phyloP scores from a whole-genome alignment of 2,329 filamentous ascomycete species.

The Ophiostoma populinum region DNA sequence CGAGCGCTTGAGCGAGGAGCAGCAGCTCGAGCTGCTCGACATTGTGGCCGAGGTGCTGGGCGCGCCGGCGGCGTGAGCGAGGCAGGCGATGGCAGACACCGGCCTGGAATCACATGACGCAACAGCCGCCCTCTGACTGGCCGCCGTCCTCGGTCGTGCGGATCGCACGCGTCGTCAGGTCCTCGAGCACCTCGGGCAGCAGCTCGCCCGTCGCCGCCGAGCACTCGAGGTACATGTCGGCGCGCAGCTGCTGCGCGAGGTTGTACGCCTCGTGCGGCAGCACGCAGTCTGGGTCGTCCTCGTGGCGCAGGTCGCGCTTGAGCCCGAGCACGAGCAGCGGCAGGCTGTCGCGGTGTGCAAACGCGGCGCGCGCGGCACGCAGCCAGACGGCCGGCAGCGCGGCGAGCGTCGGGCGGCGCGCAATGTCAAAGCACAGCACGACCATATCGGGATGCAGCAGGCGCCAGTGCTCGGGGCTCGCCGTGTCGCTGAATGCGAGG shows the following conservation, averaged over 20 bases:
- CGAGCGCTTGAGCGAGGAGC: constrained; percentile 38
- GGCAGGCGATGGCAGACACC: constrained; percentile 18
- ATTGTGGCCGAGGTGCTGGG: constrained; percentile 42
- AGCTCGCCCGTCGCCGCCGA: constrained; percentile 43
- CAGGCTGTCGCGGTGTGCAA: constrained; percentile 28
- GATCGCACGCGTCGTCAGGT: constrained; percentile 39
- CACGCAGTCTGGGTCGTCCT: constrained; percentile 40
- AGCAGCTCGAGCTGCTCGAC: constrained; percentile 39
- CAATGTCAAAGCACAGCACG: constrained; percentile 45
- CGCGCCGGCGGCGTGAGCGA: constrained; percentile 24
- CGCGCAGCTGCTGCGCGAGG: constrained; percentile 38
- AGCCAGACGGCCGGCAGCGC: constrained; percentile 44
- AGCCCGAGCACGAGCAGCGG: constrained; percentile 41
- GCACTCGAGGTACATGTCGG: constrained; percentile 47
- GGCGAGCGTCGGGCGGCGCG: constrained; percentile 37
- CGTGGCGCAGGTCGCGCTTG: constrained; percentile 41
- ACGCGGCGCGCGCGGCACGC: constrained; percentile 32
- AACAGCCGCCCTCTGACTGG: constrained; percentile 38
- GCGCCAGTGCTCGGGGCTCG: constrained; percentile 39
- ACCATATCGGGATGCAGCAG: constrained; percentile 40
- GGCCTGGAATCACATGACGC: constrained; percentile 24
- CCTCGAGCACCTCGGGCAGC: constrained; percentile 38
- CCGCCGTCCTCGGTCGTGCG: constrained; percentile 28
- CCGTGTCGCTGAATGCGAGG: constrained; percentile 43
- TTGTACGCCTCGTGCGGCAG: constrained; percentile 43